Conservation (phyloP, 2,329 filamentous ascomycete species). For the Cyanodermella asteris region DNA sequence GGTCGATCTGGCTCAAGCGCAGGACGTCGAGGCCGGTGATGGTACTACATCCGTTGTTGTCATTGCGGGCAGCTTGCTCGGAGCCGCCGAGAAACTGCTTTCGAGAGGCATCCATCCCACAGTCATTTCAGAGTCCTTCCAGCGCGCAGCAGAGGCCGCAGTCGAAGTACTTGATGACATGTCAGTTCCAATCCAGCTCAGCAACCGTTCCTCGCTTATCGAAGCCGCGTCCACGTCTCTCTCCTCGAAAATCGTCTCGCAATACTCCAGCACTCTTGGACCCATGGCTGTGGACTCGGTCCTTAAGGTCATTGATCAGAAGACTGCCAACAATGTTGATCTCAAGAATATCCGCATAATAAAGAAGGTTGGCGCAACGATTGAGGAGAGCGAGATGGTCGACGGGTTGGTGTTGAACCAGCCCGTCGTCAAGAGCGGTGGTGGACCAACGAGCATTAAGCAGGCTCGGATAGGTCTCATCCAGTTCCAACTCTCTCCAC, state of each 20-base stretch:
- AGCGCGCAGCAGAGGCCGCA: slow-evolving; percentile 72
- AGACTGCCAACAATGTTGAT: slow-evolving; percentile 90
- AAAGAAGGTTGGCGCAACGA: slow-evolving; percentile 94
- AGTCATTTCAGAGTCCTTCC: slow-evolving; percentile 92
- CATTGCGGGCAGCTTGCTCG: slow-evolving; percentile 84
- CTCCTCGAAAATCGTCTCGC: slow-evolving; percentile 95
- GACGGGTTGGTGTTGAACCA: slow-evolving; percentile 87
- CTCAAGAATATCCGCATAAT: slow-evolving; percentile 89
- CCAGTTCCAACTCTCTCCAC: slow-evolving; percentile 94
- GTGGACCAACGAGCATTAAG: slow-evolving; percentile 79
- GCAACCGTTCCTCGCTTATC: slow-evolving; percentile 71
- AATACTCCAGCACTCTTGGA: slow-evolving; percentile 86
- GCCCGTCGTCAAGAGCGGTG: slow-evolving; percentile 77
- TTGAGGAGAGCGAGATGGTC: slow-evolving; percentile 93
- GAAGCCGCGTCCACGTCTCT: slow-evolving; percentile 94
- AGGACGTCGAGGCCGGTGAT: slow-evolving; percentile 96
- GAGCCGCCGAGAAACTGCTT: slow-evolving; percentile 77
- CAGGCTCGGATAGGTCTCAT: slow-evolving; percentile 94
- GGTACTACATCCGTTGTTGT: slow-evolving; percentile 97
- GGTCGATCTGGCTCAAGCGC: slow-evolving; percentile 86
- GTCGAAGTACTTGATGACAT: slow-evolving; percentile 84
- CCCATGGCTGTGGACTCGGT: slow-evolving; percentile 97
- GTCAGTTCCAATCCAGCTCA: slow-evolving; percentile 79
- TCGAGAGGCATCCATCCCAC: slow-evolving; percentile 86
- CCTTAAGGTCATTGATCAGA: slow-evolving; percentile 83